Conservation (phyloP, 1,284 basidiomycete genomes). For the Leccinum ponderosum region DNA sequence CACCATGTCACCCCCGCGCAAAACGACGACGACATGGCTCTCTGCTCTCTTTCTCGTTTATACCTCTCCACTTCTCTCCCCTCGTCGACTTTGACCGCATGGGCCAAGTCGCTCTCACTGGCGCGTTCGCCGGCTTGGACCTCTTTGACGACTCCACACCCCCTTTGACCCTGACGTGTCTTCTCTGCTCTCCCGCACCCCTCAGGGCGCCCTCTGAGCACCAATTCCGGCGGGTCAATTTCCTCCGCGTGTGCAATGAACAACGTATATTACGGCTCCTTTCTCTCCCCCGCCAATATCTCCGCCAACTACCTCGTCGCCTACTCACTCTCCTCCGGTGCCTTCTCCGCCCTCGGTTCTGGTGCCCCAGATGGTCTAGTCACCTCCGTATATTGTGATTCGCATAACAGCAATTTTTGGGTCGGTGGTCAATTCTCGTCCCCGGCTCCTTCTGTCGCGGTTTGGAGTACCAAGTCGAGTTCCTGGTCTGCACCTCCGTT, state of each 20-base stretch:
- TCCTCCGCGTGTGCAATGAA: conserved; percentile 63
- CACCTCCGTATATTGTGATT: conserved; percentile 82
- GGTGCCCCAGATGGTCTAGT: conserved; percentile 73
- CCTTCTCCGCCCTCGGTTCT: conserved; percentile 62
- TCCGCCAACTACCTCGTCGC: conserved; percentile 70
- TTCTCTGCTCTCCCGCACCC: conserved; percentile 66
- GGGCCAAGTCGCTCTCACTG: conserved; percentile 86
- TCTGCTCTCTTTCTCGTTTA: conserved; percentile 22
- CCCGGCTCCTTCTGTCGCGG: conserved; percentile 71
- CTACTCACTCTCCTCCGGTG: conserved; percentile 59
- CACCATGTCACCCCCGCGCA: conserved; percentile 2
- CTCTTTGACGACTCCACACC: conserved; percentile 62
- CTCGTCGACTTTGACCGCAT: conserved; percentile 88
- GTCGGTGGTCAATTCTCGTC: conserved; percentile 82
- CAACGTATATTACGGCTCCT: conserved; percentile 73
- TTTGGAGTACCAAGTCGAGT: conserved; percentile 68
- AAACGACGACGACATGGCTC: conserved; percentile 13
- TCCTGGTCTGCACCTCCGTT: conserved; percentile 83
- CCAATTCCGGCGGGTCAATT: conserved; percentile 70
- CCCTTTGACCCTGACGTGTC: conserved; percentile 68
- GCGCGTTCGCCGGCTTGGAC: conserved; percentile 84
- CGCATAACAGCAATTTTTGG: conserved; percentile 73
- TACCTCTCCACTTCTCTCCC: conserved; percentile 62
- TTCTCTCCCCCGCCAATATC: conserved; percentile 62
- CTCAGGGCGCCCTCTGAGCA: conserved; percentile 66